Evolutionary conservation across 208 protist genomes (phyloP).

Genomic region (Sergeia podlipaevii): DNA sequence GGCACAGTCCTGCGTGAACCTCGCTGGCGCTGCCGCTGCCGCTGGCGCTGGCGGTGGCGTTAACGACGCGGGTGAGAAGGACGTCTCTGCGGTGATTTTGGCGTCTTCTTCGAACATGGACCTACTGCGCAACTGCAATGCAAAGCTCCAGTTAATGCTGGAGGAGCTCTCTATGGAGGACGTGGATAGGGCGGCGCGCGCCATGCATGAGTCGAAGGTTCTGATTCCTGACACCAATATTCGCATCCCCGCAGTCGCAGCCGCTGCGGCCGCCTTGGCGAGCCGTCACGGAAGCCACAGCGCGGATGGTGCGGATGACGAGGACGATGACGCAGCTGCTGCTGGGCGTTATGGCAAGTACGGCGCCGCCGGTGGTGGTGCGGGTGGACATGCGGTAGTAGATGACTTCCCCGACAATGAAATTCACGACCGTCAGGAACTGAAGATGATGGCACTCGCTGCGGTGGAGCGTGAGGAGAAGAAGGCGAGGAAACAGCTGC

Average conservation of each 20-base stretch:
- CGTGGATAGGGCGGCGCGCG: constrained; percentile 29
- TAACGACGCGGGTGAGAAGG: constrained; percentile 7
- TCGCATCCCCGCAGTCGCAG: constrained; percentile 18
- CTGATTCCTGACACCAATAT: constrained; percentile 41
- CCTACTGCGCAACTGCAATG: constrained; percentile 48
- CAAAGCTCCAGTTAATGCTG: constrained; percentile 61
- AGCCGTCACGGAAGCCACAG: constrained; percentile 1
- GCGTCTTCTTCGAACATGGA: constrained; percentile 19
- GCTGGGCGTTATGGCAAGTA: constrained; percentile 2
- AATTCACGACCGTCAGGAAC: constrained; percentile 74
- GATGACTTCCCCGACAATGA: constrained; percentile 88
- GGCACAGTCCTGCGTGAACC: background rate
- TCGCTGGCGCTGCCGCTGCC: background rate
- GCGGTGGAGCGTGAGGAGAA: constrained; percentile 85
- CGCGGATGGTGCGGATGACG: background rate
- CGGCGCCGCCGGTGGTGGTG: background rate
- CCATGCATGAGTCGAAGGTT: constrained; percentile 19
- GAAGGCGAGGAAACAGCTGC: constrained; percentile 69
- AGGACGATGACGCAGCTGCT: constrained; percentile 21
- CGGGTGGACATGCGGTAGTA: background rate
- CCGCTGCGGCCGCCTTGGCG: constrained; percentile 5
- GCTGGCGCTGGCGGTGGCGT: background rate
- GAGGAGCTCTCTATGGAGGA: constrained; percentile 49
- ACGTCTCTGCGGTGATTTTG: too few species aligned
- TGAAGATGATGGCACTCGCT: constrained; percentile 89